These are phyloP conservation scores for Eleusine coracana DNA, from an alignment of 176 grass and related monocot species.

Conservation along the genomic window DNA sequence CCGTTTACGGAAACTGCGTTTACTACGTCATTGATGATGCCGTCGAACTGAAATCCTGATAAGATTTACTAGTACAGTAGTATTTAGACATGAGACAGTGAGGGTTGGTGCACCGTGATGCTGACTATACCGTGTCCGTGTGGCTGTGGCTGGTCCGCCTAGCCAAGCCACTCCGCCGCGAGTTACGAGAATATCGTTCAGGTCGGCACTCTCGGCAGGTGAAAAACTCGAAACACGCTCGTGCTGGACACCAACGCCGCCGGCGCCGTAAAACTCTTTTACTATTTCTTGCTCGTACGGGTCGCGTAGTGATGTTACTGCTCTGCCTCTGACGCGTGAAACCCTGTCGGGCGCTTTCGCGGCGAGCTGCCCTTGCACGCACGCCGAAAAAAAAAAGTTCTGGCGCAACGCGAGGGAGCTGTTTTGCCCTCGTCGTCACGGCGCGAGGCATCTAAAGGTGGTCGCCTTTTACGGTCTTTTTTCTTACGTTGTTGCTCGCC, in stretches of 20 bases:
- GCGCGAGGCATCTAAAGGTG: not conserved
- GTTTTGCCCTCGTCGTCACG: not conserved
- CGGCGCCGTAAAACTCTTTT: not conserved
- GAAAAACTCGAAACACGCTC: not conserved
- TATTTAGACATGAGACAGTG: not conserved
- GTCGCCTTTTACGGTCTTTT: not conserved
- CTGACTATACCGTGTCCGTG: too few relatives aligned
- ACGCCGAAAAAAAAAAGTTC: not conserved
- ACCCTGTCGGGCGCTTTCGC: not conserved
- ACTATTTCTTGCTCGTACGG: not conserved
- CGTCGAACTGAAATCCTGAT: not conserved
- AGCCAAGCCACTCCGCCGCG: not conserved
- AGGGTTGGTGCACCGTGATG: not conserved
- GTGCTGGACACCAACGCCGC: not conserved
- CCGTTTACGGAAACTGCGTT: not conserved
- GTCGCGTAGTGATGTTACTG: too few relatives aligned
- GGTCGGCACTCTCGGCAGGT: not conserved
- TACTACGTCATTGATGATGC: not conserved
- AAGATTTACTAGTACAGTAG: too few relatives aligned
- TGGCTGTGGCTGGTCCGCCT: not conserved
- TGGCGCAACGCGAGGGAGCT: not conserved
- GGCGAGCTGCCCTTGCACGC: not conserved
- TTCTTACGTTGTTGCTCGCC: not conserved
- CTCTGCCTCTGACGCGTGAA: not conserved
- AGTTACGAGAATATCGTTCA: not conserved